Conservation (phyloP, 2,329 filamentous ascomycete genomes). For the Talaromyces sp. region DNA sequence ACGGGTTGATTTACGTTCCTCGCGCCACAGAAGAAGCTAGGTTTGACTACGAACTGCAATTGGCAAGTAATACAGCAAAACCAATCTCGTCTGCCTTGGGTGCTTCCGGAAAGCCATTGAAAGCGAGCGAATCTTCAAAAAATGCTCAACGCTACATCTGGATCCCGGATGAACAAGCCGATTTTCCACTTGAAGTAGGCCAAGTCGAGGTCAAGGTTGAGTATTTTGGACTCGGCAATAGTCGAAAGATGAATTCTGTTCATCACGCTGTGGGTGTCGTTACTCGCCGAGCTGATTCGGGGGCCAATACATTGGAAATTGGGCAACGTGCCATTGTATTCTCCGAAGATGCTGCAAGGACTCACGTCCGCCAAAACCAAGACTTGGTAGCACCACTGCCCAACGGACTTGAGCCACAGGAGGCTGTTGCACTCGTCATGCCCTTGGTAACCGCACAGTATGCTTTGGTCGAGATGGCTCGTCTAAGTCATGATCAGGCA, state of each 20-base stretch:
- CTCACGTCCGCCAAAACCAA: not conserved
- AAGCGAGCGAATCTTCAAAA: too few species aligned
- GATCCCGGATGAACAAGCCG: slow-evolving; percentile 9
- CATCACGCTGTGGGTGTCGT: too few species aligned
- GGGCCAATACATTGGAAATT: too few species aligned
- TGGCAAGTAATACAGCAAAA: not conserved
- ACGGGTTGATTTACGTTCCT: not conserved
- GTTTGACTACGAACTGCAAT: not conserved
- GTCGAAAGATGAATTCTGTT: too few species aligned
- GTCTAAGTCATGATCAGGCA: not conserved
- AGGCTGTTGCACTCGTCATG: not conserved
- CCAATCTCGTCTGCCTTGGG: slow-evolving; percentile 6
- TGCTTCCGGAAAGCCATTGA: too few species aligned
- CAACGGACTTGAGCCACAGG: not conserved
- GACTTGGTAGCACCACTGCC: not conserved
- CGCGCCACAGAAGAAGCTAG: not conserved
- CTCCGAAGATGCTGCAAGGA: too few species aligned
- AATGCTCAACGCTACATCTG: not conserved
- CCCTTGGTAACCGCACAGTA: not conserved
- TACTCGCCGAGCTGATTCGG: too few species aligned
- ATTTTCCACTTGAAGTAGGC: slow-evolving; percentile 12
- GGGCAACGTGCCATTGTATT: too few species aligned
- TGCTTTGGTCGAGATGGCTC: not conserved
- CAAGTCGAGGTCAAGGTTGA: slow-evolving; percentile 21
- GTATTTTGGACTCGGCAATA: too few species aligned